phyloP scores from a whole-genome alignment of 208 protist species.

The Crithidia sp. region DNA sequence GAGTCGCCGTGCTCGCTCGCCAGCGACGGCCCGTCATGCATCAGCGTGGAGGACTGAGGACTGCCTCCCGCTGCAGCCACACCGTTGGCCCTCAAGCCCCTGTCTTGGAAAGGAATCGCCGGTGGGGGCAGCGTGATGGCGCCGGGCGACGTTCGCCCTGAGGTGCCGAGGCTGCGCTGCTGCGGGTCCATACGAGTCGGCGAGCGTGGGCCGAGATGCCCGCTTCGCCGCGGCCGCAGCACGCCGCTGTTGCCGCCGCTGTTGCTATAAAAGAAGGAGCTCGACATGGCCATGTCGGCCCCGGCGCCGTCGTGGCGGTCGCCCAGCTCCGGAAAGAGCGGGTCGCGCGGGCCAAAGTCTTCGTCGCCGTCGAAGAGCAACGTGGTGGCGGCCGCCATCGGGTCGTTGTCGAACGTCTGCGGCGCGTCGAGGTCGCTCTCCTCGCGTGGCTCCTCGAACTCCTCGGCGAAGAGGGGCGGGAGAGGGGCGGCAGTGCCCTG shows the following conservation, averaged over 20 bases:
- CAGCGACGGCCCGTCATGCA: not conserved
- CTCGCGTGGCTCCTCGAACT: constrained; percentile 56
- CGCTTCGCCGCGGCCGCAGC: constrained; percentile 5
- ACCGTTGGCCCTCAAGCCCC: not conserved
- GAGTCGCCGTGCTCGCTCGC: not conserved
- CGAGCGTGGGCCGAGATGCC: constrained; percentile 4
- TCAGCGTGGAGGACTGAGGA: constrained; percentile 1
- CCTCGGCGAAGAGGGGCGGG: constrained; percentile 54
- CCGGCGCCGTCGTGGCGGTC: constrained; percentile 20
- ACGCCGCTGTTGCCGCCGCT: constrained; percentile 18
- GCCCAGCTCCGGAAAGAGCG: constrained; percentile 8
- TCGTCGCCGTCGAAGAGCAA: constrained; percentile 35
- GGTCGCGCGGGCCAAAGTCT: constrained; percentile 23
- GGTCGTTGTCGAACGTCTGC: constrained; percentile 21
- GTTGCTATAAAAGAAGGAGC: constrained; percentile 14
- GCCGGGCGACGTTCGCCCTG: not conserved
- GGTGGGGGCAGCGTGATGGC: constrained; percentile 8
- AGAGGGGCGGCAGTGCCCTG: constrained; percentile 18
- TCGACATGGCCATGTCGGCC: constrained; percentile 18
- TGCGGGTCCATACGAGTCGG: not conserved
- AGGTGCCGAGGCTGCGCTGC: constrained; percentile 17
- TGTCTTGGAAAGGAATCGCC: not conserved
- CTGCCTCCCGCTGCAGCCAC: not conserved
- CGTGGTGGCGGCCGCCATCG: constrained; percentile 19
- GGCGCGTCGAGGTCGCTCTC: constrained; percentile 24